Conservation (phyloP, 2,329 filamentous ascomycete genomes). For the Alternaria brassicae region DNA sequence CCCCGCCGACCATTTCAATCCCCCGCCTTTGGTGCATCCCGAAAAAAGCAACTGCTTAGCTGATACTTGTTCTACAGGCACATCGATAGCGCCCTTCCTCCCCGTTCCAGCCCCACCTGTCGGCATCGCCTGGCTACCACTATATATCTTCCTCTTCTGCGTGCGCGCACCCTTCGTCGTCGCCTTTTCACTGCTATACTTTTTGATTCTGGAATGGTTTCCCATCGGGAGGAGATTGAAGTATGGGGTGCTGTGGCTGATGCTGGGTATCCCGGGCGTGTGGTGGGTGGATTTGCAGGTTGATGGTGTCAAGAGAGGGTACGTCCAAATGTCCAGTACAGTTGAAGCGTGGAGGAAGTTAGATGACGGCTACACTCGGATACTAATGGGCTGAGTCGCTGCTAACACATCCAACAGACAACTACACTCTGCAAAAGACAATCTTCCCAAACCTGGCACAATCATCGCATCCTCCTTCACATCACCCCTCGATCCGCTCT, state of each 20-base stretch:
- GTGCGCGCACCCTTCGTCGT: slow-evolving; percentile 82
- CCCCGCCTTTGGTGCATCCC: not conserved
- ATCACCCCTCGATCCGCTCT: slow-evolving; percentile 89
- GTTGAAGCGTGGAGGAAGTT: not conserved
- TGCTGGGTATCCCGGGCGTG: slow-evolving; percentile 87
- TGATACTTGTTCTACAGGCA: slow-evolving; percentile 65
- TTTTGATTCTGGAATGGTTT: slow-evolving; percentile 81
- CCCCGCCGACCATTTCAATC: not conserved
- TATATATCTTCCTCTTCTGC: slow-evolving; percentile 76
- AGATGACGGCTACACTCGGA: not conserved
- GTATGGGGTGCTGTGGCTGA: slow-evolving; percentile 85
- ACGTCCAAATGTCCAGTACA: slow-evolving; percentile 30
- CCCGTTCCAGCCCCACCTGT: slow-evolving; percentile 74
- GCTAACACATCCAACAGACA: slow-evolving; percentile 22
- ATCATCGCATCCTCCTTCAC: slow-evolving; percentile 92
- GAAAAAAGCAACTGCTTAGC: slow-evolving; percentile 4
- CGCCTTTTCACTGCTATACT: slow-evolving; percentile 72
- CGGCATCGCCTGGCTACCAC: slow-evolving; percentile 65
- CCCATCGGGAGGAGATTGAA: slow-evolving; percentile 73
- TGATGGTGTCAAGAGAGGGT: slow-evolving; percentile 93
- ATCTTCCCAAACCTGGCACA: slow-evolving; percentile 78
- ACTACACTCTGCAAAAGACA: slow-evolving; percentile 50
- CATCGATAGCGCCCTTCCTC: slow-evolving; percentile 95
- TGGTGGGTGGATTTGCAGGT: slow-evolving; percentile 99
- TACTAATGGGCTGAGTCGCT: not conserved